Base-by-base conservation (phyloP, 305 asterid species). In the Fraxinus latifolia region DNA sequence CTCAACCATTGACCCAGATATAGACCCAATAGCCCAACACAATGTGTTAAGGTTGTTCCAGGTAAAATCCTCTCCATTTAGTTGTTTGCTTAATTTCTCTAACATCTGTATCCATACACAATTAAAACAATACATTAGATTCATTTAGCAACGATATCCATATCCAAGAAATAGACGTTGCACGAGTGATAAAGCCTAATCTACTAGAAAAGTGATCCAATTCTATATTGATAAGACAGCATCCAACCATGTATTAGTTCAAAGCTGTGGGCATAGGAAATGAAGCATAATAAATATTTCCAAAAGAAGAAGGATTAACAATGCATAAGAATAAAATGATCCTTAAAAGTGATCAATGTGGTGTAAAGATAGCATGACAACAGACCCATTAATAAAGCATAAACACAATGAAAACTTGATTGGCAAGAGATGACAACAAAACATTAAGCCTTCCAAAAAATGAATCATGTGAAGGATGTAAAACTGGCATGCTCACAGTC, bases 11-110 rank as follows among this genome's bases (percentile, higher is more conserved):
- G 98, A 96, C 80, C 99, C 99, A 79, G 99, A 96, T 85, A 96
- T 92, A 76, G 99, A 96, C 81, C 99, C 99, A 82, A 96, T 91
- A 37, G 99, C 99, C 99, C 99, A 95, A 83, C 99, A 94, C 81
- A 96, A 80, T 31, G 99, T 95, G 87, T 96, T 96, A 81, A 96
- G 97, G 90, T 94, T 95, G 94, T 96, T 95, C 99, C 99, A 96
- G 67, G 93, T 88, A 97, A 97, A 96, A 81, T 96, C 98, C 87
- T 91, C 98, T 72, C 98, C 98, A 85, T 81, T 89, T 36, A 93
- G 89, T 87, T 95, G 99, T 83, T 93, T 93, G 80, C 90, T 91
- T 82, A 95, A 84, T 87, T 91, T 95, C 86, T 78, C 91, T 77
- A 96, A 89, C 99, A 96, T 96, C 99, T 96, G 94, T 70, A 84